These are phyloP conservation scores for Bipolaris gigantea DNA, from an alignment of 2,329 filamentous ascomycete genomes.

Conservation along the genomic window DNA sequence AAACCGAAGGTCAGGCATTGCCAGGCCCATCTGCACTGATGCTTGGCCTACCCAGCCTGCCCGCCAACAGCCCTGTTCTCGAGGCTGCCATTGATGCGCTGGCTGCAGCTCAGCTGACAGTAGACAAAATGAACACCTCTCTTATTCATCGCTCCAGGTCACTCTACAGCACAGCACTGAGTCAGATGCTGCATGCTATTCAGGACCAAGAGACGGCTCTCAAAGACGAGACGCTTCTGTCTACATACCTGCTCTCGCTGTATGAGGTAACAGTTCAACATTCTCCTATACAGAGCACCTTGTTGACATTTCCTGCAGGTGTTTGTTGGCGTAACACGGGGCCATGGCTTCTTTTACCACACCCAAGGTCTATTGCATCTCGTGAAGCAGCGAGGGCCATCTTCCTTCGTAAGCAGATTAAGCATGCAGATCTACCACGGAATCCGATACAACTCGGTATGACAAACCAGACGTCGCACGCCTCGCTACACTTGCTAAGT, in stretches of 20 bases:
- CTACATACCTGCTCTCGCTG: conserved; percentile 40
- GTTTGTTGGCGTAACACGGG: conserved; percentile 39
- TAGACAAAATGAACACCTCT: conserved; percentile 32
- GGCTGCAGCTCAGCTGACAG: conserved; percentile 41
- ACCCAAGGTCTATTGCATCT: conserved; percentile 41
- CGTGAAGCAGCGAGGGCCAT: conserved; percentile 37
- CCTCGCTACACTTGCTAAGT: conserved; percentile 10
- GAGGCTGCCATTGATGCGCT: conserved; percentile 39
- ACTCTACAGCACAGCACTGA: conserved; percentile 40
- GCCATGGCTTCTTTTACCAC: conserved; percentile 44
- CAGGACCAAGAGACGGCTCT: conserved; percentile 29
- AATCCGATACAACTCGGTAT: conserved; percentile 42
- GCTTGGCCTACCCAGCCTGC: conserved; percentile 35
- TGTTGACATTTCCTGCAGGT: conserved; percentile 26
- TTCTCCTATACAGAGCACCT: not conserved
- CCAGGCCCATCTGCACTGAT: conserved; percentile 43
- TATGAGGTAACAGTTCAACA: conserved; percentile 33
- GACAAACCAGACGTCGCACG: not conserved
- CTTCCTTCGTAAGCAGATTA: conserved; percentile 33
- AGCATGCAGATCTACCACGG: conserved; percentile 41
- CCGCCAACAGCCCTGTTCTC: conserved; percentile 36
- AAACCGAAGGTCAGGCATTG: conserved; percentile 30
- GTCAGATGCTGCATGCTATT: conserved; percentile 37
- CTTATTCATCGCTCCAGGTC: conserved; percentile 41
- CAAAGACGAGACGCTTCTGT: conserved; percentile 41